These are phyloP conservation scores for Carpinus viminea DNA, from an alignment of 306 rosid genomes.

Conservation along the genomic window DNA sequence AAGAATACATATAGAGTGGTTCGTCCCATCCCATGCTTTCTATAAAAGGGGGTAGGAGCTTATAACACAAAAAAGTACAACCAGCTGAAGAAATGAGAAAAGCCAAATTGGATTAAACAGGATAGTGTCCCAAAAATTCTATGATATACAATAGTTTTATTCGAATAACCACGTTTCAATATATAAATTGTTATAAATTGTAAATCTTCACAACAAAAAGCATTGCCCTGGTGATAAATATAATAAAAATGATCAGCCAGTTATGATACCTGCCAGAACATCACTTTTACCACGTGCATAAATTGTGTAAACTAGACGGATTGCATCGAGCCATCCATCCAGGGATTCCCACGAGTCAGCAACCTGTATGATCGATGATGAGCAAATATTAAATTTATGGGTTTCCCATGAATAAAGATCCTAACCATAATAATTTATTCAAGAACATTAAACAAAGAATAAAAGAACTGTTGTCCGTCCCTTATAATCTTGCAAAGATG, in stretches of 20 bases:
- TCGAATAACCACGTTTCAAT: conserved; percentile 12
- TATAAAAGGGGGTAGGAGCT: background rate
- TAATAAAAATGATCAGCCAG: conserved; percentile 53
- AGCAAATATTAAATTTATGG: background rate
- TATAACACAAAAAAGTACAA: background rate
- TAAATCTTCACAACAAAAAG: conserved; percentile 21
- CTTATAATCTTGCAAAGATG: background rate
- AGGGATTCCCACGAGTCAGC: conserved; percentile 95
- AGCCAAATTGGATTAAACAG: background rate
- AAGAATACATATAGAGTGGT: too few species aligned
- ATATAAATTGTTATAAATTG: conserved; percentile 11
- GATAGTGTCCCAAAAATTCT: conserved; percentile 5
- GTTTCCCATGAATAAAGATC: background rate
- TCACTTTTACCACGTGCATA: conserved; percentile 89
- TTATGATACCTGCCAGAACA: conserved; percentile 81
- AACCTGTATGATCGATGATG: conserved; percentile 53
- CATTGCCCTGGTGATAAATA: conserved; percentile 22
- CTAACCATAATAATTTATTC: background rate
- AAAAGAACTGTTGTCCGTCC: background rate
- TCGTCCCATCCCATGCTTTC: too few species aligned
- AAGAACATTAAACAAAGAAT: background rate
- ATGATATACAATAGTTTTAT: conserved; percentile 28
- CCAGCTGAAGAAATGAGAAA: background rate
- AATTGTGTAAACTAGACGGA: conserved; percentile 90
- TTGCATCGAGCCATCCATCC: conserved; percentile 98